Conservation (phyloP, 73 alveolate genomes). For the Symbiodinium pilosum region DNA sequence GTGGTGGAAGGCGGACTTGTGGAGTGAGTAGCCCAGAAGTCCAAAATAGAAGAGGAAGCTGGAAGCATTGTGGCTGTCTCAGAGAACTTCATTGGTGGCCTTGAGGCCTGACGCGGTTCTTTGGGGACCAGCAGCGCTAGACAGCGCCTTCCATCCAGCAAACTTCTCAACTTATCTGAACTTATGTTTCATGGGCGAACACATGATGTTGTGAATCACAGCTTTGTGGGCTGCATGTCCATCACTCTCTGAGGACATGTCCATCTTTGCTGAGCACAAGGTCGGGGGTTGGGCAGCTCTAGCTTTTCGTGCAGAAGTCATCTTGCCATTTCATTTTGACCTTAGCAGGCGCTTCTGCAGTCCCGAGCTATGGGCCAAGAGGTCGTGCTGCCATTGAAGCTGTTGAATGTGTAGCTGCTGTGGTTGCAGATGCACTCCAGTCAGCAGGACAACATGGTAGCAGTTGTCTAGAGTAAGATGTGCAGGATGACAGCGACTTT, state of each 20-base stretch:
- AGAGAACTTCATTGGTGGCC: not conserved
- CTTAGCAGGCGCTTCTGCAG: conserved; percentile 12
- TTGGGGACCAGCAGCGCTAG: conserved; percentile 49
- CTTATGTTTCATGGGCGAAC: too few species aligned
- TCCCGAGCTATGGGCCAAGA: conserved; percentile 18
- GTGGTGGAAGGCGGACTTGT: conserved; percentile 75
- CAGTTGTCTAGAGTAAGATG: too few species aligned
- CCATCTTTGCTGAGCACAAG: conserved; percentile 69
- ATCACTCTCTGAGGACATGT: conserved; percentile 37
- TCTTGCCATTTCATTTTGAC: too few species aligned
- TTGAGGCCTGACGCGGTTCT: conserved; percentile 38
- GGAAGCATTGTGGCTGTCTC: too few species aligned
- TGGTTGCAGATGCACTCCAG: too few species aligned
- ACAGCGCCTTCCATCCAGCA: conserved; percentile 17
- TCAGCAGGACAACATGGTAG: too few species aligned
- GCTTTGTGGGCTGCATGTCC: too few species aligned
- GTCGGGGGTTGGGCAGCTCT: not conserved
- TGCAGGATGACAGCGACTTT: conserved; percentile 28
- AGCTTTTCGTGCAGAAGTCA: not conserved
- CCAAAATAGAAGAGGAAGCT: not conserved
- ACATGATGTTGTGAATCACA: too few species aligned
- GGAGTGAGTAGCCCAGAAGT: conserved; percentile 7
- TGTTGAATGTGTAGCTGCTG: too few species aligned
- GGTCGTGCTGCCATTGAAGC: too few species aligned
- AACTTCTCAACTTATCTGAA: not conserved